Base-by-base conservation (phyloP, 768 basidiomycete species). In the Boletellus ananas region DNA sequence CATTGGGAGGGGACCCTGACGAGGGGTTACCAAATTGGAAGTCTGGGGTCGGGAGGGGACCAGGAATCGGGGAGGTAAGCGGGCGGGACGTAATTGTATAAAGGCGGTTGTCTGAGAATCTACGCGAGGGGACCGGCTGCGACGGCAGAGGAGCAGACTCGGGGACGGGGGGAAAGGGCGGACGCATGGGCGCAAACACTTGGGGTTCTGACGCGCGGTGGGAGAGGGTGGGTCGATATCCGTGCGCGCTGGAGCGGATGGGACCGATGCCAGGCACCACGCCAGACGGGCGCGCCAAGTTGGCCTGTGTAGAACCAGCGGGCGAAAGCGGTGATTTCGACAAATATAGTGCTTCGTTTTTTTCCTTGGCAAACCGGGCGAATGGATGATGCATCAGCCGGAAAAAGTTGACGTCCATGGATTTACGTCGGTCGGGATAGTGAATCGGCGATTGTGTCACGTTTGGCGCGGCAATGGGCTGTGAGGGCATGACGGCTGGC, bases 11-110 rank as follows among this genome's bases (percentile, higher is more conserved):
- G 2, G 71, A 58, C 6, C 62, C 72, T 3, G 76, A 76, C 43
- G 71, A 78, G 25, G 83, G 79, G 10, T 76, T 74, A 50, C 83
- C 83, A 55, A 85, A 85, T 40, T 80, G 80, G 70, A 81, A 85
- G 48, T 76, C 77, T 35, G 81, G 81, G 5, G 74, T 73, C 2
- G 83, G 83, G 16, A 85, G 71, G 5, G 83, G 83, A 3, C 83
- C 83, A 9, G 67, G 67, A 45, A 70, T 70, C 2, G 67, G 81
- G 68, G 52, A 80, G 65, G 50, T 72, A 72, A 39, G 74, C 64
- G 72, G 59, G 34, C 83, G 77, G 7, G 78, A 71, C 25, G 76
- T 70, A 48, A 79, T 61, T 6, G 78, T 66, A 56, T 75, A 81
- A 6, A 79, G 63, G 13, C 70, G 70, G 51, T 77, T 76, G 52